Percentiles rank a stretch among this genome's conserved stretches.
Conservation (phyloP, 768 basidiomycete species). For the Leccinum imitatum region DNA sequence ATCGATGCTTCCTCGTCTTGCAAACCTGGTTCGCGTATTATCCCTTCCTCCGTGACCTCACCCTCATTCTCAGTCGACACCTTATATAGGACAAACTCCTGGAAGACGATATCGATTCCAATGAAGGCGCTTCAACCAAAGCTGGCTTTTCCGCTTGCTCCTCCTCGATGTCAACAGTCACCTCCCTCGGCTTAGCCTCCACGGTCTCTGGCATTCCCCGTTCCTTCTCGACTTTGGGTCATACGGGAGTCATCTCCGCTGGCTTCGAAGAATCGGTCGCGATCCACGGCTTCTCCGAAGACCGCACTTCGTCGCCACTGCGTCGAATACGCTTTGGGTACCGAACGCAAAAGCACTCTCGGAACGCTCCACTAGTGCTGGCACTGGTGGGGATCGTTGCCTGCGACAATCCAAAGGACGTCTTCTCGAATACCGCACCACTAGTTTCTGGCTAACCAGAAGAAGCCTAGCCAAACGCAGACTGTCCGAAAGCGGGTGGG, state of each 20-base stretch:
- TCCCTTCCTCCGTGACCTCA: constrained; percentile 11
- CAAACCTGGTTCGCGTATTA: constrained; percentile 32
- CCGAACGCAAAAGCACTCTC: constrained; percentile 32
- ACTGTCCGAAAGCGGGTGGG: constrained; percentile 35
- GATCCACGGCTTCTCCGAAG: constrained; percentile 24
- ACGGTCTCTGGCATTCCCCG: background rate
- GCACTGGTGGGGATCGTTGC: constrained; percentile 5
- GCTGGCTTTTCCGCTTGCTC: constrained; percentile 2
- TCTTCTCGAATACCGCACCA: constrained; percentile 22
- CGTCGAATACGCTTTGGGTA: constrained; percentile 31
- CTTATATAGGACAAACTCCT: constrained; percentile 49
- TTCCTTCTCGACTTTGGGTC: constrained; percentile 1
- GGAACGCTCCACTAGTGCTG: constrained; percentile 33
- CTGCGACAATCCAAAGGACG: constrained; percentile 19
- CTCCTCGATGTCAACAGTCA: constrained; percentile 5
- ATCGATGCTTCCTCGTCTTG: constrained; percentile 35
- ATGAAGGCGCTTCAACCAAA: constrained; percentile 14
- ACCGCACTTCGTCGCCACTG: constrained; percentile 15
- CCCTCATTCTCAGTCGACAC: constrained; percentile 33
- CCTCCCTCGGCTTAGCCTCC: constrained; percentile 5
- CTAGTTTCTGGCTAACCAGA: constrained; percentile 22
- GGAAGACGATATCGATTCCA: constrained; percentile 41
- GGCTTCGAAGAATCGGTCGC: constrained; percentile 12
- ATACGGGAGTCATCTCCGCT: constrained; percentile 8
- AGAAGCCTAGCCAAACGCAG: constrained; percentile 40